Percentiles rank a stretch among this genome's conserved stretches.
phyloP scores from a whole-genome alignment of 2,329 filamentous ascomycete genomes.

The Dryadomyces sulphureus region DNA sequence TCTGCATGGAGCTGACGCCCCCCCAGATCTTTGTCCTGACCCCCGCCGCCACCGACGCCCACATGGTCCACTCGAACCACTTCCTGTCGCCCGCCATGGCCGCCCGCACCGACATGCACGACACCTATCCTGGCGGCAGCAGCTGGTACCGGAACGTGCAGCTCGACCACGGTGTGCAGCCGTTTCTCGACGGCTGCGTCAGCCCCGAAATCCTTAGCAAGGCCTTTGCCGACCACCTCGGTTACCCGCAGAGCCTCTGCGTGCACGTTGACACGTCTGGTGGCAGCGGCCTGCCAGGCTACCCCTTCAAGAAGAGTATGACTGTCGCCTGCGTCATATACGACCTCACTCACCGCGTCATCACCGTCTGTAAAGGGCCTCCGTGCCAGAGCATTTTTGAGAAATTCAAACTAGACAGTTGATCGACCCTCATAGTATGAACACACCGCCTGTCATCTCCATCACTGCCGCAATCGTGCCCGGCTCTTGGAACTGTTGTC shows the following conservation, averaged over 20 bases:
- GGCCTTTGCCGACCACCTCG: conserved; percentile 14
- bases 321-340: conserved; percentile 15
- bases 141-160: conserved; percentile 11
- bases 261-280: conserved; percentile 10
- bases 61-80: conserved; percentile 17
- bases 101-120: conserved; percentile 8
- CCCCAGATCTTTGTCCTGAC: conserved; percentile 10
- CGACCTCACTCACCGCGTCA: conserved; percentile 8
- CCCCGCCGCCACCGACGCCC: conserved; percentile 7
- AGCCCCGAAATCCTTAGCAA: conserved; percentile 5
- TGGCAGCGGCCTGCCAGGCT: conserved; percentile 6
- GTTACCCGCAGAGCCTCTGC: conserved; percentile 13
- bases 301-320: conserved; percentile 7
- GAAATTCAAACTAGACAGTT: conserved; percentile 4
- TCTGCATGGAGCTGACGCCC: conserved; percentile 15
- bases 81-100: conserved; percentile 12
- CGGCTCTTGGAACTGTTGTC: not conserved
- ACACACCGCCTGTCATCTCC: not conserved
- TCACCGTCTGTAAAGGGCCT: conserved; percentile 14
- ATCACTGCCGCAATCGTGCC: not conserved
- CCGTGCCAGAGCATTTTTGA: conserved; percentile 12
- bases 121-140: conserved; percentile 11
- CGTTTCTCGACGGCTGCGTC: conserved; percentile 2
- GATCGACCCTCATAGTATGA: not conserved
- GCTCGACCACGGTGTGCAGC: conserved; percentile 7